Evolutionary conservation across 179 eudicot species (phyloP).

Genomic region (Beta corolliflora): DNA sequence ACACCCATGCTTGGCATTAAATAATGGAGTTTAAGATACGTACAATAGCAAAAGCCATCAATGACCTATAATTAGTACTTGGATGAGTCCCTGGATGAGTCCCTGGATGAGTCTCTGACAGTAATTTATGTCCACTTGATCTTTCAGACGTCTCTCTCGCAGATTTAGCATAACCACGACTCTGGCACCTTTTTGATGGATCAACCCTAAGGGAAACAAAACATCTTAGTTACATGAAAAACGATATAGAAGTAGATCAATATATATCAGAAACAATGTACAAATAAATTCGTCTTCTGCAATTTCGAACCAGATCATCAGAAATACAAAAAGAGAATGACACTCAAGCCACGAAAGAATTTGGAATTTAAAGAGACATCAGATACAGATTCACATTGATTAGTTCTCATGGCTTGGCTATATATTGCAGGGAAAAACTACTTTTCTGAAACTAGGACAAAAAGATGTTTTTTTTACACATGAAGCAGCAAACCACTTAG

Average conservation of each 20-base stretch:
- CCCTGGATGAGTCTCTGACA: slow-evolving; percentile 17
- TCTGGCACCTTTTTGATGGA: slow-evolving; percentile 30
- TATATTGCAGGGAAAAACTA: neutral
- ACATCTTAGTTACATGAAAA: neutral
- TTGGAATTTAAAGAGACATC: neutral
- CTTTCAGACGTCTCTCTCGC: slow-evolving; percentile 26
- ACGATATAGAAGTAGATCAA: neutral
- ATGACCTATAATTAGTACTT: slow-evolving; percentile 26
- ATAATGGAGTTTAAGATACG: slow-evolving; percentile 20
- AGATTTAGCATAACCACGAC: slow-evolving; percentile 35
- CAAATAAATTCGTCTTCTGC: neutral
- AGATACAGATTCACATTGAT: neutral
- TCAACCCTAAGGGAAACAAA: slow-evolving; percentile 22
- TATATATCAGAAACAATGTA: neutral
- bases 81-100: slow-evolving; percentile 12
- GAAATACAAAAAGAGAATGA: neutral
- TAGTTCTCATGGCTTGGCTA: neutral
- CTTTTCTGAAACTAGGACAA: neutral
- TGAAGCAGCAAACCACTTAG: neutral
- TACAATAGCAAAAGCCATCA: slow-evolving; percentile 36
- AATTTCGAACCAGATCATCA: neutral
- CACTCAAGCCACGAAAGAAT: neutral
- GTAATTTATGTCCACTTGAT: slow-evolving; percentile 25
- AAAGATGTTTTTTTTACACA: neutral
- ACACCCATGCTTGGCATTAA: neutral